A percentile compares a stretch with the other conserved stretches of the same genome.
phyloP scores from a whole-genome alignment of 108 stramenopile genomes.

The Pseudonitzschia pungens region DNA sequence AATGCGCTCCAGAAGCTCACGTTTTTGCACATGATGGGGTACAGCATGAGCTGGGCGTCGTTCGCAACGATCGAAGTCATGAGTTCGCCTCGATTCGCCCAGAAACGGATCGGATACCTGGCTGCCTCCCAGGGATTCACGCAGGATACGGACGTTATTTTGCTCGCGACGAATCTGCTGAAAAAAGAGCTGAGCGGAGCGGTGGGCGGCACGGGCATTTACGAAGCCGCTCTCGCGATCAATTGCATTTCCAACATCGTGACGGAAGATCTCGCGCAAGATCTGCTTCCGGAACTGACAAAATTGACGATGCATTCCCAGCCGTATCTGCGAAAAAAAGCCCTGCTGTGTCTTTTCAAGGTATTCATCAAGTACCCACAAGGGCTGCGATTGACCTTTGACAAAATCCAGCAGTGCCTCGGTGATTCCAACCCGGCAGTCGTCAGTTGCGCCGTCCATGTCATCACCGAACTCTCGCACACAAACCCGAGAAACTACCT shows the following conservation, averaged over 20 bases:
- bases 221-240: slow-evolving; percentile 95
- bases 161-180: slow-evolving; percentile 96
- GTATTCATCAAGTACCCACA: slow-evolving; percentile 98
- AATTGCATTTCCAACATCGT: slow-evolving; percentile 98
- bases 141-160: slow-evolving; percentile 93
- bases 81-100: slow-evolving; percentile 92
- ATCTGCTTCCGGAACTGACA: slow-evolving; percentile 88
- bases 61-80: slow-evolving; percentile 96
- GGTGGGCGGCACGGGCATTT: slow-evolving; percentile 60
- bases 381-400: slow-evolving; percentile 96
- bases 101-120: slow-evolving; percentile 95
- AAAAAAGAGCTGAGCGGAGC: slow-evolving; percentile 94
- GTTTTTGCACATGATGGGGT: slow-evolving; percentile 98
- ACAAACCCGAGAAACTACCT: slow-evolving; percentile 98
- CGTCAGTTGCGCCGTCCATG: slow-evolving; percentile 97
- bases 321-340: slow-evolving; percentile 97
- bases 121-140: slow-evolving; percentile 94
- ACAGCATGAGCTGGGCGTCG: slow-evolving; percentile 95
- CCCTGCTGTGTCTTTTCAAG: slow-evolving; percentile 94
- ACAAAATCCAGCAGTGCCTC: slow-evolving; percentile 86
- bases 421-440: slow-evolving; percentile 91
- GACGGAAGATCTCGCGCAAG: slow-evolving; percentile 91
- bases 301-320: slow-evolving; percentile 82
- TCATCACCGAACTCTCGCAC: slow-evolving; percentile 96
- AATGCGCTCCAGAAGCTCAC: slow-evolving; percentile 97